A percentile compares a stretch with the other conserved stretches of the same genome.
These are phyloP conservation scores for Mortierella antarctica DNA, from an alignment of 192 early-diverging fungal species.

Conservation along the genomic window DNA sequence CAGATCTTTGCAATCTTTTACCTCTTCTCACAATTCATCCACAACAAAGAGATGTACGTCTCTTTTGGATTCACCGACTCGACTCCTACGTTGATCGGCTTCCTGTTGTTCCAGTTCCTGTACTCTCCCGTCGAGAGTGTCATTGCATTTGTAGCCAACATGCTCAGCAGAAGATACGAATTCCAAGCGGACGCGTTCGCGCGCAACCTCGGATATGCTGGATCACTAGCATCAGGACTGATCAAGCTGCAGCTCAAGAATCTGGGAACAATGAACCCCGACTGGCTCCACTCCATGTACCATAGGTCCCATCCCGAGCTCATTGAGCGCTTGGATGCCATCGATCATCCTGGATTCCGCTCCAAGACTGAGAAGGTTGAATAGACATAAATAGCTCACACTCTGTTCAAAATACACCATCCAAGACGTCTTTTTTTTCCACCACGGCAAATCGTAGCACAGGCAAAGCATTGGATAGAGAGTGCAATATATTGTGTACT, in stretches of 20 bases:
- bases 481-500: neutral
- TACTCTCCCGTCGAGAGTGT: slow-evolving; percentile 85
- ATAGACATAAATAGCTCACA: neutral
- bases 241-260: slow-evolving; percentile 95
- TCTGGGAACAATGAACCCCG: slow-evolving; percentile 86
- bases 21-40: slow-evolving; percentile 80
- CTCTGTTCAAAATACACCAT: neutral
- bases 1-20: slow-evolving; percentile 84
- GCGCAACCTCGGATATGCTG: slow-evolving; percentile 82
- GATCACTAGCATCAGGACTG: slow-evolving; percentile 76
- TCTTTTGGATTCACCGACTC: slow-evolving; percentile 85
- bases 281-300: slow-evolving; percentile 89
- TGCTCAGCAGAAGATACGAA: slow-evolving; percentile 87
- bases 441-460: neutral
- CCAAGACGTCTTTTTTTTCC: neutral
- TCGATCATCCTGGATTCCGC: slow-evolving; percentile 13
- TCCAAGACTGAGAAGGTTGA: slow-evolving; percentile 34
- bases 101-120: slow-evolving; percentile 89
- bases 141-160: slow-evolving; percentile 80
- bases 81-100: slow-evolving; percentile 87
- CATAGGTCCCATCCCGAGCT: slow-evolving; percentile 94
- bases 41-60: slow-evolving; percentile 78
- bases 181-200: slow-evolving; percentile 95
- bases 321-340: slow-evolving; percentile 83
- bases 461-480: neutral